Percentiles rank a stretch among this genome's conserved stretches.
phyloP scores from a whole-genome alignment of 257 asterid species.

The Solanum infundibuliforme region DNA sequence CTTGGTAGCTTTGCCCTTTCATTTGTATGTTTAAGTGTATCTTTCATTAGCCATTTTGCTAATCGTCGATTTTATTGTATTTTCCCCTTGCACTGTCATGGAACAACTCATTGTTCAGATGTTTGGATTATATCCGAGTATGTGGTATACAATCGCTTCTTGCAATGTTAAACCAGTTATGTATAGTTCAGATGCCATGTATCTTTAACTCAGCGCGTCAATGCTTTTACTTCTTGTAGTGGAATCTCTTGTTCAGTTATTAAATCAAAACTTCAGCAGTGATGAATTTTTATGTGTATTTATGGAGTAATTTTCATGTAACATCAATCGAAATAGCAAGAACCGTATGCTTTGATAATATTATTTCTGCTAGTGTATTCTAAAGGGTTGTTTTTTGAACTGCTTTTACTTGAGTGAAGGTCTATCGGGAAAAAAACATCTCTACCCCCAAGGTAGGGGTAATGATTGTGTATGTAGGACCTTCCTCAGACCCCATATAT shows the following conservation, averaged over 20 bases:
- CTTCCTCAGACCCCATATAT: no score
- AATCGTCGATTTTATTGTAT: slow-evolving; percentile 4
- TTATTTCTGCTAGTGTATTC: not conserved
- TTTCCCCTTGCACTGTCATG: slow-evolving; percentile 2
- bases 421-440: no score
- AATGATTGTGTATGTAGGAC: fast-evolving
- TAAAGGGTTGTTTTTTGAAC: not conserved
- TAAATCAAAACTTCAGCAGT: not conserved
- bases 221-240: not conserved
- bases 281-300: not conserved
- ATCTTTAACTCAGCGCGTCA: not conserved
- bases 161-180: not conserved
- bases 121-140: slow-evolving; percentile 8
- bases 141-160: not conserved
- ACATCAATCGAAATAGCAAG: not conserved
- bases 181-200: not conserved
- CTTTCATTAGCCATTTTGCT: slow-evolving; percentile 13
- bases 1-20: slow-evolving; percentile 13
- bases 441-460: not conserved
- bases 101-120: slow-evolving; percentile 14
- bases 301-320: not conserved
- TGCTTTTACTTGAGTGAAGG: not conserved
- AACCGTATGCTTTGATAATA: not conserved
- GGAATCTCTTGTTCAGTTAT: not conserved
- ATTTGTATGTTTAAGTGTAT: slow-evolving; percentile 16